Evolutionary conservation across 2,329 filamentous ascomycete genomes (phyloP).

Genomic region (Arthroderma uncinatum): DNA sequence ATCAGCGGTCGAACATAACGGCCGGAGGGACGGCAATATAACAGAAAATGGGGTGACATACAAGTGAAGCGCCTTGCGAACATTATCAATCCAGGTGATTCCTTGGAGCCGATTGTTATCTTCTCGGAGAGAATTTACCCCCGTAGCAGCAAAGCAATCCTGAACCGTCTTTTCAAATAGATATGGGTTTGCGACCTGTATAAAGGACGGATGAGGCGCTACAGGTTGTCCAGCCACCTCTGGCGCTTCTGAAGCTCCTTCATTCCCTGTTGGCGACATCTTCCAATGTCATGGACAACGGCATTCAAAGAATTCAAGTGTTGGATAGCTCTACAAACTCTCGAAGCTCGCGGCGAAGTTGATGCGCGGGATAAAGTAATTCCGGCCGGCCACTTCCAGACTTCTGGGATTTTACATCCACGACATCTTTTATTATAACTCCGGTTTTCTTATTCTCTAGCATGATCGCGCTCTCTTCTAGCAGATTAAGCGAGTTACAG

Average conservation of each 20-base stretch:
- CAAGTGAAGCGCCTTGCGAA: constrained; percentile 68
- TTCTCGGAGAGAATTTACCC: constrained; percentile 65
- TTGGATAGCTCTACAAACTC: not conserved
- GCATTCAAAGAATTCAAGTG: not conserved
- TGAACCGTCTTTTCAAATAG: constrained; percentile 72
- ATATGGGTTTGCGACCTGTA: constrained; percentile 61
- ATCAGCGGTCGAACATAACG: not conserved
- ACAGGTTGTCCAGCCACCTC: constrained; percentile 14
- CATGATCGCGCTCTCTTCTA: too few species aligned
- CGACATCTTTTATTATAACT: too few species aligned
- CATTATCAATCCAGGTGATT: constrained; percentile 77
- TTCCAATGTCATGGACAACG: not conserved
- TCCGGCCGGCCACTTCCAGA: not conserved
- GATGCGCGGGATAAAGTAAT: constrained; percentile 1
- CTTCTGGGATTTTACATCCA: too few species aligned
- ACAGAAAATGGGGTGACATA: constrained; percentile 35
- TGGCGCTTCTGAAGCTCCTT: not conserved
- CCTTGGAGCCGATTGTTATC: constrained; percentile 73
- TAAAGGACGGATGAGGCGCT: constrained; percentile 51
- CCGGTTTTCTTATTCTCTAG: too few species aligned
- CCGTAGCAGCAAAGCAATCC: constrained; percentile 56
- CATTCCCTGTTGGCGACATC: constrained; percentile 5
- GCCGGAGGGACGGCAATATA: not conserved
- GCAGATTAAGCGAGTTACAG: too few species aligned
- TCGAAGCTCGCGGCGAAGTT: not conserved